Evolutionary conservation across 75 land plant species (phyloP), one percentile per base, ranked within the genome.

Genomic region (Pinus taeda): DNA sequence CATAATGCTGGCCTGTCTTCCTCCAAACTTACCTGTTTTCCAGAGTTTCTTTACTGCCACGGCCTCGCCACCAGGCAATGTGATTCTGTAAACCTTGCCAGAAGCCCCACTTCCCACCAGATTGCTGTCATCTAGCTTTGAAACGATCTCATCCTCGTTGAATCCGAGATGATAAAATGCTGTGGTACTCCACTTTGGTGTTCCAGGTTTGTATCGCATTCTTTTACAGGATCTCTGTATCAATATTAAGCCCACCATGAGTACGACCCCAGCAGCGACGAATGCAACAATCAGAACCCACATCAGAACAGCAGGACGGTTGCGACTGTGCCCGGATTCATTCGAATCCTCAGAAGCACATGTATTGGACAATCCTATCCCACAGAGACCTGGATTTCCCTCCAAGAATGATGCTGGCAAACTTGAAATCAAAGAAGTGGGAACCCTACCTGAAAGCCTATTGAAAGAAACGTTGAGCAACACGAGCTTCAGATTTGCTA

Each of bases 381-480:
- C 97, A 56, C 93, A 88, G 14, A 94, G 79, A 2, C 45, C 84
- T 1, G 87, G 79, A 84, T 94, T 94, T 76, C 86, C 91, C 79
- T 86, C 76, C 60, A 94, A 58, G 70, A 75, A 84, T 20, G 88
- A 85, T 61, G 90, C 86, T 24, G 94, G 91, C 11, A 79, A 77
- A n/a, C 90, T 86, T 20, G 88, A 84, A 55, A 80, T 83, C 57
- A 94, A 71, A 15, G 84, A 61, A 42, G 57, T 75, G 18, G 98
- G 98, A 42, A 95, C 84, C 3, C 70, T 59, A 12, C 98, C 98
- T 15, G 93, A 86, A 73, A 95, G 83, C 8, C 70, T 71, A 78
- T 95, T 95, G 79, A 76, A 83, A 5, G 93, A 91, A 49, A 95
- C 81, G 76, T 92, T 91, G 82, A 95, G 88, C 64, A 87, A 75